These are phyloP conservation scores for Eucalyptus camaldulensis DNA, from an alignment of 345 rosid genomes.

Conservation along the genomic window DNA sequence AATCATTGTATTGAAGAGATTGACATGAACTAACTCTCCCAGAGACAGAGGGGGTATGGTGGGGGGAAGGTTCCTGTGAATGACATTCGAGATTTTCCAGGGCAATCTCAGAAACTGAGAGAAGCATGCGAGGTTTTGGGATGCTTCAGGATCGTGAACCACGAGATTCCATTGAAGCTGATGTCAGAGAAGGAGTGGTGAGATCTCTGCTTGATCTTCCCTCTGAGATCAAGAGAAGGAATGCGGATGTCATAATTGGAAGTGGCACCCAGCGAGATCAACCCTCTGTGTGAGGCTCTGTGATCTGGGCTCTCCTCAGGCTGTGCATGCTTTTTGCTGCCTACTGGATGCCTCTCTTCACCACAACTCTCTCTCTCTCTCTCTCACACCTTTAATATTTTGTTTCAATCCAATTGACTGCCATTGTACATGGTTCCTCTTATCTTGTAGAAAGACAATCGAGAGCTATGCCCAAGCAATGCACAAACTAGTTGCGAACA, in stretches of 20 bases:
- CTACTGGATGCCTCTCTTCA: constrained; percentile 49
- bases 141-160: constrained; percentile 67
- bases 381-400: neutral
- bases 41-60: neutral
- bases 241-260: constrained; percentile 44
- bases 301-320: constrained; percentile 47
- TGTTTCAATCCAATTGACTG: neutral
- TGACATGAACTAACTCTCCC: neutral
- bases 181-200: constrained; percentile 32
- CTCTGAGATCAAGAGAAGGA: constrained; percentile 1
- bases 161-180: constrained; percentile 13
- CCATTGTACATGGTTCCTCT: neutral
- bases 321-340: constrained; percentile 48
- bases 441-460: constrained; percentile 30
- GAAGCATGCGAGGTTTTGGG: constrained; percentile 65
- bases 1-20: neutral
- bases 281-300: constrained; percentile 81
- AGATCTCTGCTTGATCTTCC: constrained; percentile 54
- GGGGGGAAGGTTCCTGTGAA: constrained; percentile 13
- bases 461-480: constrained; percentile 45
- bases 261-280: constrained; percentile 28
- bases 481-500: constrained; percentile 25
- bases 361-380: constrained; percentile 17
- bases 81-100: constrained; percentile 33
- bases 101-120: constrained; percentile 18